phyloP scores from a whole-genome alignment of 192 early-diverging fungal genomes.

The Coemansia sp. region DNA sequence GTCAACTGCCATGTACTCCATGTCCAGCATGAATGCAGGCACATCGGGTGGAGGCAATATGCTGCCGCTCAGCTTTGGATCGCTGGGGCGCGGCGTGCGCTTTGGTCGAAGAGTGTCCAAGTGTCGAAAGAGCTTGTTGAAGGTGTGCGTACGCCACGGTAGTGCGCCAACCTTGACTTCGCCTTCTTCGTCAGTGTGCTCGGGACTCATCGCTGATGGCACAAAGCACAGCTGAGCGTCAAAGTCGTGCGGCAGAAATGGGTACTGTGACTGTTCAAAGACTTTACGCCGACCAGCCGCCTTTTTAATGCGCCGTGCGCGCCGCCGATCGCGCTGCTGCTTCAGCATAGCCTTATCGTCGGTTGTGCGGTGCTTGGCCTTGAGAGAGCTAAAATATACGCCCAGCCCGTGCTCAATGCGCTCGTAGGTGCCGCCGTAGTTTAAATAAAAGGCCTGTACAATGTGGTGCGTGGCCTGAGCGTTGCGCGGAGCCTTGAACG shows the following conservation, averaged over 20 bases:
- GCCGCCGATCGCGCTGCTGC: conserved; percentile 51
- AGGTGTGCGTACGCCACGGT: conserved; percentile 38
- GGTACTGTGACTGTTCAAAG: conserved; percentile 40
- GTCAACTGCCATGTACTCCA: conserved; percentile 22
- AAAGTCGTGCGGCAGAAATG: conserved; percentile 37
- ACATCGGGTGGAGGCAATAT: conserved; percentile 33
- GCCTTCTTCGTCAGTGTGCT: conserved; percentile 51
- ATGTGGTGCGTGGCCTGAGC: conserved; percentile 46
- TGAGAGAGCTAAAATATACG: conserved; percentile 52
- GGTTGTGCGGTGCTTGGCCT: conserved; percentile 49
- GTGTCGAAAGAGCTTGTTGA: conserved; percentile 34
- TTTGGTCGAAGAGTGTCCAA: conserved; percentile 49
- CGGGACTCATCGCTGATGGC: conserved; percentile 44
- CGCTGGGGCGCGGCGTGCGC: conserved; percentile 39
- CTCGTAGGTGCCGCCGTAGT: conserved; percentile 31
- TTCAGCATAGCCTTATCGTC: conserved; percentile 52
- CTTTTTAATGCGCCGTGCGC: conserved; percentile 46
- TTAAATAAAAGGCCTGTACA: conserved; percentile 25
- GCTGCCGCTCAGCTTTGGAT: conserved; percentile 21
- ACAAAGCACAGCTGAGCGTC: conserved; percentile 32
- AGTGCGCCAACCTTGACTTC: conserved; percentile 47
- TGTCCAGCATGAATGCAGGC: conserved; percentile 36
- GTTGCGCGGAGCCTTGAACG: conserved; percentile 51
- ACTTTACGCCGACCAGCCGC: conserved; percentile 42
- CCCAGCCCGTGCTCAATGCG: conserved; percentile 52